Evolutionary conservation across 768 basidiomycete species (phyloP), one percentile per base, ranked within the genome.

Genomic region (Auricularia sp.): DNA sequence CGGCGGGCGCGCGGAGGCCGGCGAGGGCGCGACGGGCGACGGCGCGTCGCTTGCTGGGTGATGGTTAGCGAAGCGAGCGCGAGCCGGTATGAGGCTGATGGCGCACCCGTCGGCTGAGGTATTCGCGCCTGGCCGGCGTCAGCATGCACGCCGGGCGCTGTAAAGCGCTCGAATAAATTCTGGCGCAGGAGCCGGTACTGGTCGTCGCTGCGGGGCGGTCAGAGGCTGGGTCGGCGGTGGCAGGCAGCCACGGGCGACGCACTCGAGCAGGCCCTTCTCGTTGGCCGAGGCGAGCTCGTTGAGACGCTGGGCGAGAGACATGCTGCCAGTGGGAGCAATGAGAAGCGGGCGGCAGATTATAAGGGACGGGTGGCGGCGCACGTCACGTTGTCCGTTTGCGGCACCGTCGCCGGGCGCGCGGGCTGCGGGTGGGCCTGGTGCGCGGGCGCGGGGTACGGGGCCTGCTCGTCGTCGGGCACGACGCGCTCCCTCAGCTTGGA

Each of bases 171-270:
- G 69, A 94, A 93, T 45, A 94, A 78, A 71, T 87, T 90, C 74
- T 92, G 90, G 54, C 92, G 85, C 13, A 94, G 81, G 54, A 93
- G 74, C 62, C 91, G 85, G 73, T 93, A 93, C 72, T 92, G 92
- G 69, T 92, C 89, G 74, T 93, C 89, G 71, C 92, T 93, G 73
- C 7, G 62, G 34, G 65, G 6, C 11, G 14, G 47, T 18, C 10
- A 10, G 47, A 6, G 47, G 11, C 47, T 14, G 47, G 11, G 18
- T 5, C 10, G 18, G 47, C 47, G 47, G 1, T 6, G 18, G 18
- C 8, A 6, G 6, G 47, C 18, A 29, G 18, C 47, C 10, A 18
- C 7, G 47, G 16, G 33, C 11, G 33, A 18, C 85, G 70, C 72
- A 89, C 90, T 84, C 85, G 63, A 93, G 78, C 62, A 93, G 78